These are phyloP conservation scores for Ottelia alismoides DNA, from an alignment of 106 monocot species.

Conservation along the genomic window DNA sequence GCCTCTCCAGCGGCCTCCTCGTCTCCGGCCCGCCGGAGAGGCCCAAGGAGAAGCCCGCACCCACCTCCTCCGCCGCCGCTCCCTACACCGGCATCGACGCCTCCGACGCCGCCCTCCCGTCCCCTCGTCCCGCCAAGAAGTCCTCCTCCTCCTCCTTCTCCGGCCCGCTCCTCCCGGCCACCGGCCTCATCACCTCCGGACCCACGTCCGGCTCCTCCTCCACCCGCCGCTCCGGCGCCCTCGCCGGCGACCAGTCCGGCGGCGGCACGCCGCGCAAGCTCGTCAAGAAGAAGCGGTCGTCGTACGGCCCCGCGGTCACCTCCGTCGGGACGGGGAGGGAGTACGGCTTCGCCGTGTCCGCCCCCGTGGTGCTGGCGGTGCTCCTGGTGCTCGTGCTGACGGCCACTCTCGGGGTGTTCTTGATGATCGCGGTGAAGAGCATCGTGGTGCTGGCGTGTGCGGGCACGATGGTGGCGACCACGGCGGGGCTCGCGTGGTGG, in stretches of 20 bases:
- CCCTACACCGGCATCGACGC: slow-evolving; percentile 22
- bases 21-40: slow-evolving; percentile 17
- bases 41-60: neutral
- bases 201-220: slow-evolving; percentile 2
- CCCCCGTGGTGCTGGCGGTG: neutral
- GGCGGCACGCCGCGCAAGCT: slow-evolving; percentile 1
- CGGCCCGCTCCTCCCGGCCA: slow-evolving; percentile 11
- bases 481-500: slow-evolving; percentile 4
- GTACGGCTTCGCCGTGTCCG: slow-evolving; percentile 10
- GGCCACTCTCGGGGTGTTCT: slow-evolving; percentile 9
- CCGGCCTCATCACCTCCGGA: slow-evolving; percentile 25
- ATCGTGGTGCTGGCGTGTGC: slow-evolving; percentile 9
- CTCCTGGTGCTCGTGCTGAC: slow-evolving; percentile 7
- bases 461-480: neutral
- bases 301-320: slow-evolving; percentile 19
- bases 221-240: slow-evolving; percentile 8
- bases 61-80: neutral
- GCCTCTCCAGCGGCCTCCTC: slow-evolving; percentile 14
- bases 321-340: neutral
- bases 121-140: slow-evolving; percentile 2
- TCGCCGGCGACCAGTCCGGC: neutral
- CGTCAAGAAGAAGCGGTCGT: neutral
- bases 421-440: slow-evolving; percentile 15
- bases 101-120: neutral
- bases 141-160: slow-evolving; percentile 16